These are phyloP conservation scores for Cercospora zeae-maydis DNA, from an alignment of 2,329 filamentous ascomycete species.

Conservation along the genomic window DNA sequence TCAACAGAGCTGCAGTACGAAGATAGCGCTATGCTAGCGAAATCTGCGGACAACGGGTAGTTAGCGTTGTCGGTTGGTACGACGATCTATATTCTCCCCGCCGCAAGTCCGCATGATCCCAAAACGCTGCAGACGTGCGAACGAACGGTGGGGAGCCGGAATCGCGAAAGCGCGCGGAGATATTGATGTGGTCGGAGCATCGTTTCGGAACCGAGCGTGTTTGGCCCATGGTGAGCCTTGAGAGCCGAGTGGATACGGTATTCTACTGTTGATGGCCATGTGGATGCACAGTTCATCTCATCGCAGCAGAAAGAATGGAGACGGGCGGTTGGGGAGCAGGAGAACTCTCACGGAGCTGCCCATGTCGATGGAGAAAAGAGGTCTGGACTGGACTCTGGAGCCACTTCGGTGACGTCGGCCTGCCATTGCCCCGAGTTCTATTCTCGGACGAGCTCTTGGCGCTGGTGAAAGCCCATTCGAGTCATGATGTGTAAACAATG, in stretches of 20 bases:
- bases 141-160: conserved; percentile 10
- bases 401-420: neutral
- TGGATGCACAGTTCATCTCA: neutral
- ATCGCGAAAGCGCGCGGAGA: neutral
- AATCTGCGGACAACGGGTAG: neutral
- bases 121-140: neutral
- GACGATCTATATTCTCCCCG: conserved; percentile 3
- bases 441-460: conserved; percentile 1
- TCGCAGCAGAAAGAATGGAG: neutral
- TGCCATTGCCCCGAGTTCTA: neutral
- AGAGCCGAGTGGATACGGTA: neutral
- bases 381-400: no score
- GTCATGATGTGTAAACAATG: neutral
- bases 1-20: neutral
- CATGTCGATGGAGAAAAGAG: neutral
- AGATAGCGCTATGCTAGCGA: conserved; percentile 3
- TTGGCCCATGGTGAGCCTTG: neutral
- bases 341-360: no score
- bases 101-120: conserved; percentile 4
- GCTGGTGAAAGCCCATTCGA: neutral
- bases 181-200: neutral
- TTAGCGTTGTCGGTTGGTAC: conserved; percentile 4
- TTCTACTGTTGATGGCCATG: neutral
- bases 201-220: conserved; percentile 8
- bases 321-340: neutral